Base-by-base conservation (phyloP, 2,329 filamentous ascomycete genomes). In the Rhexocercosporidium sp. region DNA sequence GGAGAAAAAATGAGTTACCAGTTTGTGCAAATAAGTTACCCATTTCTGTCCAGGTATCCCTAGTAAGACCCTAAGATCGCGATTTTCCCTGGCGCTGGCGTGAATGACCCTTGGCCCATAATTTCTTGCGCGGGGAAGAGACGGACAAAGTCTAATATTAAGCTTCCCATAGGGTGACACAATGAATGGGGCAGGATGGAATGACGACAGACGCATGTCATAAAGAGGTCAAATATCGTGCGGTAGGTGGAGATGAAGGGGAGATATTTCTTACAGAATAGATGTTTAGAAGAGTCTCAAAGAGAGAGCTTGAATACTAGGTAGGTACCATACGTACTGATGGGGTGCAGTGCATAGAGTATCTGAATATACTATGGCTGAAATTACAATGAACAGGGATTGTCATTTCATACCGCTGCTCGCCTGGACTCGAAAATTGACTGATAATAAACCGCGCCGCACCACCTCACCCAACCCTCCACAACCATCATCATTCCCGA, bases 361-460 rank as follows among this genome's bases (percentile, higher is more conserved):
- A 16, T 7, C n/a, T 29, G 37, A 37, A 56, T 56, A 14, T 16
- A 39, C 53, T 56, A 6, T 56, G 9, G 31, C 31, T 57, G 25
- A 57, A 57, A 57, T 57, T 57, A n/a, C 34, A 25, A 20, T n/a
- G 44, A 47, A 37, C 54, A 27, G 20, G 54, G 53, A 29, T 51
- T 51, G 3, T 14, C 29, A 37, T 22, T 20, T 56, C 53, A 27
- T 54, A 29, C 53, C 53, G 31, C 31, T 3, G 7, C 51, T 14
- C n/a, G 27, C 27, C 18, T 34, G 27, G 29, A 54, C 29, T 54
- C 49, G 14, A 54, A 16, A 27, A 56, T 11, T 31, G n/a, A 11
- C 25, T 34, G 31, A n/a, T 56, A 20, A 34, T n/a, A 37, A 37
- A 3, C 34, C 34, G 54, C 54, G 54, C 54, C 54, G 31, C 53